Percentiles rank a stretch among this genome's conserved stretches.
Conservation (phyloP, 371 early-diverging fungal species). For the Gilbertella persicaria region DNA sequence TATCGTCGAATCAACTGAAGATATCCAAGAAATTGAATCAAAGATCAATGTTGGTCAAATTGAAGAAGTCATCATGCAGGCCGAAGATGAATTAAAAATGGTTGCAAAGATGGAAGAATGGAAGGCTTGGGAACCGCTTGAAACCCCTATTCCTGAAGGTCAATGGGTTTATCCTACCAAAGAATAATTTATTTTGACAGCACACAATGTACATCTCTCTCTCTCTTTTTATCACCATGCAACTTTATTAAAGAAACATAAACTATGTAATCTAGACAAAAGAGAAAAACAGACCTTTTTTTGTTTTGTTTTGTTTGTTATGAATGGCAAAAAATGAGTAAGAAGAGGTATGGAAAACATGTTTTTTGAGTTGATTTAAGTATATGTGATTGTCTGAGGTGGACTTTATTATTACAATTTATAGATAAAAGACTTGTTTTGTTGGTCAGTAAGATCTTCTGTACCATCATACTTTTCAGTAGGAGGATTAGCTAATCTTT, state of each 20-base stretch:
- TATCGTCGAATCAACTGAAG: slow-evolving; percentile 73
- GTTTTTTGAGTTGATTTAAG: no score
- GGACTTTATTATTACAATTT: slow-evolving; percentile 4
- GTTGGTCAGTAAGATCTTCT: slow-evolving; percentile 28
- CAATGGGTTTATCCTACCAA: slow-evolving; percentile 77
- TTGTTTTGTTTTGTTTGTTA: no score
- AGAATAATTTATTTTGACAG: slow-evolving; percentile 27
- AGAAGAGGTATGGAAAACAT: not conserved
- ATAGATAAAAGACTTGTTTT: slow-evolving; percentile 25
- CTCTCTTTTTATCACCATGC: not conserved
- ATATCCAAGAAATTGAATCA: slow-evolving; percentile 75
- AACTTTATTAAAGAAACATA: not conserved
- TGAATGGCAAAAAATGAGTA: no score
- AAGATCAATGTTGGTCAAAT: slow-evolving; percentile 82
- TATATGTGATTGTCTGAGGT: no score
- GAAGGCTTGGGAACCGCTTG: slow-evolving; percentile 84
- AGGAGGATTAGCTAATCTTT: slow-evolving; percentile 12
- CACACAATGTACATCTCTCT: no score
- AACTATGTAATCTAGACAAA: no score
- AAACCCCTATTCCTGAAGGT: slow-evolving; percentile 74
- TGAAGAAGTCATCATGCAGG: slow-evolving; percentile 89
- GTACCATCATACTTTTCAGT: slow-evolving; percentile 2
- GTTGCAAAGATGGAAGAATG: slow-evolving; percentile 84
- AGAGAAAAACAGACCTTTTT: no score
- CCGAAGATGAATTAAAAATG: slow-evolving; percentile 83